phyloP scores from a whole-genome alignment of 129 eudicot species.

The Helianthus annuus region DNA sequence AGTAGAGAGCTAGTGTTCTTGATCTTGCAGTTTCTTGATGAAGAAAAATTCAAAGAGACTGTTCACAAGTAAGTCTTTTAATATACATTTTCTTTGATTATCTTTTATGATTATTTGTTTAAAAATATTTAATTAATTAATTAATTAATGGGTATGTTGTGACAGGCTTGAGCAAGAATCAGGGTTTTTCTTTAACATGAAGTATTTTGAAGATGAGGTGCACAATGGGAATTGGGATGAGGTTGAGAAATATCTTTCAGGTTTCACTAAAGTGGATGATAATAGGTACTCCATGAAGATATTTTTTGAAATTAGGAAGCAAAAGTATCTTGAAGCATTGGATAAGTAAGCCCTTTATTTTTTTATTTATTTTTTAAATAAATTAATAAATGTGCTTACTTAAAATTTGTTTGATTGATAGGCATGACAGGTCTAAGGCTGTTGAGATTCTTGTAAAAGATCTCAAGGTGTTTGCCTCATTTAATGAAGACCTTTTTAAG shows the following conservation, averaged over 20 bases:
- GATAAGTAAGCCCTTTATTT: slow-evolving; percentile 56
- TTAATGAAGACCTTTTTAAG: slow-evolving; percentile 88
- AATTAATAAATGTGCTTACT: slow-evolving; percentile 11
- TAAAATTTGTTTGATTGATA: slow-evolving; percentile 28
- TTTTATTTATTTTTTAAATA: too few species aligned
- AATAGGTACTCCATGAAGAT: slow-evolving; percentile 97
- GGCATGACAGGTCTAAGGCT: slow-evolving; percentile 85
- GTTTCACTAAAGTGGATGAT: slow-evolving; percentile 89
- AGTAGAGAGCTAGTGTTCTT: slow-evolving; percentile 85
- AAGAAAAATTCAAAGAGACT: slow-evolving; percentile 84
- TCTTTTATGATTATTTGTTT: too few species aligned
- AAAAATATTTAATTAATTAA: background rate
- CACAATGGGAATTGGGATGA: slow-evolving; percentile 92
- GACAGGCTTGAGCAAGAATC: slow-evolving; percentile 86
- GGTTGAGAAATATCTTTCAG: slow-evolving; percentile 82
- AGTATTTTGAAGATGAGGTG: slow-evolving; percentile 91
- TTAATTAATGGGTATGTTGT: background rate
- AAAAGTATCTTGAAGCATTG: slow-evolving; percentile 96
- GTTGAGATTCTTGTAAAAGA: slow-evolving; percentile 91
- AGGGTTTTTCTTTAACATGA: slow-evolving; percentile 89
- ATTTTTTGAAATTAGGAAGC: slow-evolving; percentile 91
- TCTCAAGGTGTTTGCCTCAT: slow-evolving; percentile 89
- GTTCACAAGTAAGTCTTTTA: slow-evolving; percentile 77
- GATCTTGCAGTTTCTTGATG: slow-evolving; percentile 88
- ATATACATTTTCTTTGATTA: background rate